Evolutionary conservation across 2,329 filamentous ascomycete species (phyloP).

Genomic region (Colletotrichum navitas): DNA sequence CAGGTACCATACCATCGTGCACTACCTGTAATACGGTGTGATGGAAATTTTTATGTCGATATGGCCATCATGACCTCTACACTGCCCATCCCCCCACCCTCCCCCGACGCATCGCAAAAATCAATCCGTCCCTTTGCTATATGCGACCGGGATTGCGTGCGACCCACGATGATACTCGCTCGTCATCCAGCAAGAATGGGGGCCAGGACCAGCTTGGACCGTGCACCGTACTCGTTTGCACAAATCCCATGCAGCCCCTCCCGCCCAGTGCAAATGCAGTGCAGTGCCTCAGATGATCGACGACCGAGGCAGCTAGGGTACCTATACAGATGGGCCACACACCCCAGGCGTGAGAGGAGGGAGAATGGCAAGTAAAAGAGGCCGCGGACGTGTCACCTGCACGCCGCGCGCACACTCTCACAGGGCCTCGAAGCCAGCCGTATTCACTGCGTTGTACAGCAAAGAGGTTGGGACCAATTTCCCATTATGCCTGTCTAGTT

Average conservation of each 20-base stretch:
- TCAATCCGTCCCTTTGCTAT: not conserved
- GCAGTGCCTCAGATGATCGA: constrained; percentile 33
- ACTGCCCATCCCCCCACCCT: not conserved
- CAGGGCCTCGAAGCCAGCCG: not conserved
- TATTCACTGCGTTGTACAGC: not conserved
- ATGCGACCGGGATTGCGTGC: not conserved
- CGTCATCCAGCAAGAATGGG: not conserved
- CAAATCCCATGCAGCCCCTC: constrained; percentile 4
- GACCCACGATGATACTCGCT: not conserved
- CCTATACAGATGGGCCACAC: not conserved
- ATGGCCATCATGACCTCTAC: constrained; percentile 15
- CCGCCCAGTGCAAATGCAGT: not conserved
- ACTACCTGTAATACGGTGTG: not conserved
- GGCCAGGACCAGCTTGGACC: not conserved
- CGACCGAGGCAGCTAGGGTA: constrained; percentile 24
- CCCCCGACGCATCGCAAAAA: not conserved
- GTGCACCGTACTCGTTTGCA: constrained; percentile 12
- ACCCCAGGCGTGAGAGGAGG: constrained; percentile 7
- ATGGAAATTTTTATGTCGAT: not conserved
- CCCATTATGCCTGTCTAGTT: constrained; percentile 21
- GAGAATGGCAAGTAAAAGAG: not conserved
- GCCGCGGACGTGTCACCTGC: constrained; percentile 28
- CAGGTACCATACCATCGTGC: not conserved
- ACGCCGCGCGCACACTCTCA: not conserved
- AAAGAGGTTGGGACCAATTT: constrained; percentile 28